Base-by-base conservation (phyloP, 2,329 filamentous ascomycete genomes). In the Trichophyton schoenleinii region DNA sequence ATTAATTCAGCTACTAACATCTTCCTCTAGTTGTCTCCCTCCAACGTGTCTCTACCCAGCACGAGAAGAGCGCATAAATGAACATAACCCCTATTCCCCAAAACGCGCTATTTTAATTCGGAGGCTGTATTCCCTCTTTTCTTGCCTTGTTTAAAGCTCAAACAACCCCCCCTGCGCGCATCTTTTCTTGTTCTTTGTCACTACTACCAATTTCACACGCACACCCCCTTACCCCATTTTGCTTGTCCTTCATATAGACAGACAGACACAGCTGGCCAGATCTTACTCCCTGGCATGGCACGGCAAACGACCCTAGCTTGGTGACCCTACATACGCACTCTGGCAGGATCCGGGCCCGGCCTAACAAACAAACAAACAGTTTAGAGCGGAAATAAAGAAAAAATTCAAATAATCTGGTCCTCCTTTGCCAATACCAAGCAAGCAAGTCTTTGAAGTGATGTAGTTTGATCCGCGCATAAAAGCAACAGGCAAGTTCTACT, bases 1-100 rank as follows among this genome's bases (percentile, higher is more conserved):
- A 49, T 59, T 60, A 62, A 28, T 62, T 28, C 61, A 25, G 41
- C 9, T 59, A 18, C 38, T 34, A 57, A 22, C 13, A 53, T 61
- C 22, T 13, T 57, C 55, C 72, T 63, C 65, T 70, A 90, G 88
- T 94, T 74, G 88, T 95, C 72, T 91, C 88, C 64, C 82, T 95
- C 74, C 89, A 95, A 80, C 88, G 90, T 77, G 88, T 94, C 67
- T 92, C 89, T 61, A 94, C 88, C 64, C 88, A 94, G 78, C 90
- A 95, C 80, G 89, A 95, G 81, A 92, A 91, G 82, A 88, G 85
- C 68, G 80, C 85, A 76, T 91, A 87, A 77, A 67, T 60, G 57
- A 44, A 62, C 61, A 58, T 38, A 57, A 57, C 58, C 53, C 22
- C 36, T 62, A 55, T n/a, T 22, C n/a, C 42, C 49, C 53, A n/a